Conservation (phyloP, 176 grass and related monocot genomes). For the Hordeum vulgare region DNA sequence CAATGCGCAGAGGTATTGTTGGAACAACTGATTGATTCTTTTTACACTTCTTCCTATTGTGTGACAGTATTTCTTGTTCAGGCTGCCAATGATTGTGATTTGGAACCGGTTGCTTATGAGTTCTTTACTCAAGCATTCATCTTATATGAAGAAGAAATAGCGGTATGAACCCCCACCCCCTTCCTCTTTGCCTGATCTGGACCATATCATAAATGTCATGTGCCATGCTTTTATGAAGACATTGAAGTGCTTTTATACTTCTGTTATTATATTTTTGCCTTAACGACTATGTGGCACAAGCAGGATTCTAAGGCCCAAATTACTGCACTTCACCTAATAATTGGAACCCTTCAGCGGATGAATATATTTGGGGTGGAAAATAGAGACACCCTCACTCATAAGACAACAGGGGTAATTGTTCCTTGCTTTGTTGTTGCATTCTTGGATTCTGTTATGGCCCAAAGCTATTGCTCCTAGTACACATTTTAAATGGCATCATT, state of each 20-base stretch:
- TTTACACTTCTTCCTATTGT: slow-evolving; percentile 11
- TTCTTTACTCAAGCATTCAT: slow-evolving; percentile 99
- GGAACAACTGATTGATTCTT: not conserved
- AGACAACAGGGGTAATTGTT: slow-evolving; percentile 87
- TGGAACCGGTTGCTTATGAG: slow-evolving; percentile 96
- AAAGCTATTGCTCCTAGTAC: not conserved
- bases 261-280: no score
- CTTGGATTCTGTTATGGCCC: not conserved
- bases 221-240: not conserved
- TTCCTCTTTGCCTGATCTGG: not conserved
- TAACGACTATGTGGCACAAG: slow-evolving; percentile 2
- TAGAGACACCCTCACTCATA: slow-evolving; percentile 94
- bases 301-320: slow-evolving; percentile 99
- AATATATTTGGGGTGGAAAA: slow-evolving; percentile 97
- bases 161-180: slow-evolving; percentile 37
- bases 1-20: slow-evolving; percentile 74
- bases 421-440: slow-evolving; percentile 18
- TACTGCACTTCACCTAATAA: slow-evolving; percentile 98
- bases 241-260: slow-evolving; percentile 1
- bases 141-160: slow-evolving; percentile 95
- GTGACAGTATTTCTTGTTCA: slow-evolving; percentile 33
- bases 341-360: slow-evolving; percentile 92
- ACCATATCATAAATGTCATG: not conserved
- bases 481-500: not conserved
- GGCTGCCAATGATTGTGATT: slow-evolving; percentile 97